Conservation (phyloP, 2,329 filamentous ascomycete species). For the Phaeosphaeriaceae sp. region DNA sequence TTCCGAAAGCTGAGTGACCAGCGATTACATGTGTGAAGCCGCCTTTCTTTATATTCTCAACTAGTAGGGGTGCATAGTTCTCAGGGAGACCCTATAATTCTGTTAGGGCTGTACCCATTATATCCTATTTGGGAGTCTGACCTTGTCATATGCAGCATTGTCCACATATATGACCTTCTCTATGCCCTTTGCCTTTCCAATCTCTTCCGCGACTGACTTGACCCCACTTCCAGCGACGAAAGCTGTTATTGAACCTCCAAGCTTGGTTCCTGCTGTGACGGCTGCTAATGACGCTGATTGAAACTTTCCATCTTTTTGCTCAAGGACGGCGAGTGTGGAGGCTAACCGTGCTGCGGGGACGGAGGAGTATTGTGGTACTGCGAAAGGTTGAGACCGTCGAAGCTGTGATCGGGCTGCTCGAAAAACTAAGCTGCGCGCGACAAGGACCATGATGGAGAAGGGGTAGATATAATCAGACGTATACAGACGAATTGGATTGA, state of each 20-base stretch:
- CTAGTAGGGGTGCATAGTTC: slow-evolving; percentile 89
- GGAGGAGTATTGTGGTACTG: slow-evolving; percentile 58
- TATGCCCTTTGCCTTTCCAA: slow-evolving; percentile 85
- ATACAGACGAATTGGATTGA: background rate
- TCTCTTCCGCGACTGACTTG: slow-evolving; percentile 78
- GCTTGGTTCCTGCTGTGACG: slow-evolving; percentile 82
- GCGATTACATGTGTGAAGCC: slow-evolving; percentile 91
- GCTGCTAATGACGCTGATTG: slow-evolving; percentile 82
- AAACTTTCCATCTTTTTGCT: slow-evolving; percentile 89
- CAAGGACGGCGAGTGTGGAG: slow-evolving; percentile 88
- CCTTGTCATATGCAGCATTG: slow-evolving; percentile 91
- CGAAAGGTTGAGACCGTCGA: slow-evolving; percentile 40
- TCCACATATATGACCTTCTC: slow-evolving; percentile 92
- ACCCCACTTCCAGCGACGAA: slow-evolving; percentile 85
- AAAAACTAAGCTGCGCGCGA: slow-evolving; percentile 43
- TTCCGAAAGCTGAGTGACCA: slow-evolving; percentile 93
- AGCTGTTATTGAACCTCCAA: slow-evolving; percentile 84
- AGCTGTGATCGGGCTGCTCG: slow-evolving; percentile 54
- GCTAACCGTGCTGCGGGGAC: slow-evolving; percentile 72
- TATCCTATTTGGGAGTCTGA: slow-evolving; percentile 44
- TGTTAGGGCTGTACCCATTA: slow-evolving; percentile 7
- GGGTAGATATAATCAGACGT: too few species aligned
- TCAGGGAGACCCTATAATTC: slow-evolving; percentile 75
- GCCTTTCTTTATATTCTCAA: slow-evolving; percentile 96
- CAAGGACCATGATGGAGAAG: slow-evolving; percentile 42